Percentiles rank a stretch among this genome's conserved stretches.
Conservation (phyloP, 2,329 filamentous ascomycete genomes). For the Exophiala mesophila region DNA sequence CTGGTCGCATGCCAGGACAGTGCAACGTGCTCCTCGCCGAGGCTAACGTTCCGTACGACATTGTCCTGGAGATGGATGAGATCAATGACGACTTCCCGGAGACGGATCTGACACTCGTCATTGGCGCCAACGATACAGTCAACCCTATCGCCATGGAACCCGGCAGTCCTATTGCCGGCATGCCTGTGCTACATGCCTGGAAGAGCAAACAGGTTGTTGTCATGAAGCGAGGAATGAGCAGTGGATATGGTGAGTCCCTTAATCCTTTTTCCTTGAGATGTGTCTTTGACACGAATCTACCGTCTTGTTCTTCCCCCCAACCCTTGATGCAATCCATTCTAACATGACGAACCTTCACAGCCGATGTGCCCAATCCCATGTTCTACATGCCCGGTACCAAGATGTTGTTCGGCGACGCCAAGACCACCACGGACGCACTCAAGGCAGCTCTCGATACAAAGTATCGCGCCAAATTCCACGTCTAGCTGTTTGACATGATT, state of each 20-base stretch:
- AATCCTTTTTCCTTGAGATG: not conserved
- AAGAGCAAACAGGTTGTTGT: slow-evolving; percentile 90
- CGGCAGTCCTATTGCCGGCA: slow-evolving; percentile 78
- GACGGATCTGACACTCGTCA: slow-evolving; percentile 81
- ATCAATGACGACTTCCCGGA: slow-evolving; percentile 88
- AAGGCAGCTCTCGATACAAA: slow-evolving; percentile 24
- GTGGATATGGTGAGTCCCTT: slow-evolving; percentile 66
- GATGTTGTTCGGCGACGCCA: slow-evolving; percentile 91
- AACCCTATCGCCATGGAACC: slow-evolving; percentile 84
- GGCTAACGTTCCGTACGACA: slow-evolving; percentile 83
- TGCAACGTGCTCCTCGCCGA: slow-evolving; percentile 88
- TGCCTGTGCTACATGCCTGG: slow-evolving; percentile 89
- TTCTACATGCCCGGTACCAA: slow-evolving; percentile 80
- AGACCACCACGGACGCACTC: slow-evolving; percentile 66
- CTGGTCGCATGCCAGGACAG: slow-evolving; percentile 87
- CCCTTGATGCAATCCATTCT: not conserved
- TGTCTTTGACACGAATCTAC: no score
- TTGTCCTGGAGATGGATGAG: slow-evolving; percentile 92
- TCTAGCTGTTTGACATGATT: no score
- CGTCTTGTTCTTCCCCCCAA: not conserved
- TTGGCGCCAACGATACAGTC: slow-evolving; percentile 88
- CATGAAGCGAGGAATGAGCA: slow-evolving; percentile 88
- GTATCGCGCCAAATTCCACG: slow-evolving; percentile 25
- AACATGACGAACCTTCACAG: no score
- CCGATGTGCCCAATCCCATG: slow-evolving; percentile 89